Conservation (phyloP, 2,329 filamentous ascomycete species). For the Tolypocladium ophioglossoides region DNA sequence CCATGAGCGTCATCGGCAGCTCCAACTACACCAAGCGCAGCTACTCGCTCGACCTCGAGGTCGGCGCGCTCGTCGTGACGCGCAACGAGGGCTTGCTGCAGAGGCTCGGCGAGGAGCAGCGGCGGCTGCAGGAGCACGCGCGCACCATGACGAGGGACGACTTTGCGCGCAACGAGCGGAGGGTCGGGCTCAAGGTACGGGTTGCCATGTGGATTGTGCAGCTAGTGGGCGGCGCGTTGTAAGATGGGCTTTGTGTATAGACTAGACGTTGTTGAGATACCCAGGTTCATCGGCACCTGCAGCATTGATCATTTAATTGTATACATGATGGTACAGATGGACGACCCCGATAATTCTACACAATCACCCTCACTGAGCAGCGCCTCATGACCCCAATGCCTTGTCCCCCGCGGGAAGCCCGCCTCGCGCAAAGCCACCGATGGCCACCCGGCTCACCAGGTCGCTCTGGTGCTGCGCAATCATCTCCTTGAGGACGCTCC, state of each 20-base stretch:
- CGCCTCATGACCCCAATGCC: conserved; percentile 15
- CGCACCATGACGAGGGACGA: conserved; percentile 61
- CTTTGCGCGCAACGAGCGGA: conserved; percentile 68
- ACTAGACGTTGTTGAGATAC: background rate
- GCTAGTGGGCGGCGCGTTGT: conserved; percentile 79
- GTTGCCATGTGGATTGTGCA: conserved; percentile 91
- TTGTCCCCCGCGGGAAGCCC: conserved; percentile 28
- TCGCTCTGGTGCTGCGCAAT: conserved; percentile 64
- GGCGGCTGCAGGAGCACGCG: conserved; percentile 69
- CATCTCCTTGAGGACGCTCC: conserved; percentile 64
- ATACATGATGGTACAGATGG: background rate
- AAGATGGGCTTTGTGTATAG: conserved; percentile 12
- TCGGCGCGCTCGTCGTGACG: conserved; percentile 79
- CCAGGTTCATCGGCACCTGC: background rate
- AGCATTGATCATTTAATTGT: background rate
- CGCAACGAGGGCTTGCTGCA: conserved; percentile 59
- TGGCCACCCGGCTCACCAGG: conserved; percentile 36
- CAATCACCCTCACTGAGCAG: background rate
- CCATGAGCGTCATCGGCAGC: conserved; percentile 76
- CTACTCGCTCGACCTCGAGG: conserved; percentile 86
- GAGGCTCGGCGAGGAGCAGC: conserved; percentile 68
- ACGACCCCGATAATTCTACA: background rate
- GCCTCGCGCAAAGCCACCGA: conserved; percentile 26
- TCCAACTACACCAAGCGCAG: conserved; percentile 94
- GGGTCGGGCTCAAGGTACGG: conserved; percentile 75